These are phyloP conservation scores for Leishmania amazonensis DNA, from an alignment of 208 protist genomes.

Conservation along the genomic window DNA sequence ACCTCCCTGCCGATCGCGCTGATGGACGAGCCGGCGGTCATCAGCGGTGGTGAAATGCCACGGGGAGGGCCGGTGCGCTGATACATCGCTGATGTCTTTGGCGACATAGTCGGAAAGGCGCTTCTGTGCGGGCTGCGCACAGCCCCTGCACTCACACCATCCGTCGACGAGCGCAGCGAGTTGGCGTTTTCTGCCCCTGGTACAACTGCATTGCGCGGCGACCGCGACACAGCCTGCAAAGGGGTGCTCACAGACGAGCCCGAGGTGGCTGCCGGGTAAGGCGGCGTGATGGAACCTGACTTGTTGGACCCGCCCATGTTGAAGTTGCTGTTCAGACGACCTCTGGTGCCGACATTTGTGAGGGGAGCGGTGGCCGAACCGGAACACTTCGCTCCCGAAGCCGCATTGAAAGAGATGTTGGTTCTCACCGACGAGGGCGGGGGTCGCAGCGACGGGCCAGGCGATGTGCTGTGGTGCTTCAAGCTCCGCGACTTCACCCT, in stretches of 20 bases:
- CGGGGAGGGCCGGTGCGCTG: constrained; percentile 1
- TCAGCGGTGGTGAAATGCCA: not conserved
- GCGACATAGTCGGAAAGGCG: not conserved
- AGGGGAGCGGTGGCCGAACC: not conserved
- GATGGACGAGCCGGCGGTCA: not conserved
- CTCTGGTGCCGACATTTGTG: not conserved
- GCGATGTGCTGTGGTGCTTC: not conserved
- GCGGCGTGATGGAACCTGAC: not conserved
- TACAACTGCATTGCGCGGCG: not conserved
- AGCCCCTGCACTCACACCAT: not conserved
- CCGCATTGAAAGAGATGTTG: no score
- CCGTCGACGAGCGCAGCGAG: not conserved
- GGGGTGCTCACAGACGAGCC: not conserved
- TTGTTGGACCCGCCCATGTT: not conserved
- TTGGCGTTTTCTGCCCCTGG: not conserved
- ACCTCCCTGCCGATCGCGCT: not conserved
- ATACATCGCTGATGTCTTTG: not conserved
- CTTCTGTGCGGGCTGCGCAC: not conserved
- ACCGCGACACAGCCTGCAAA: not conserved
- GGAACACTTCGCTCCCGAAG: not conserved
- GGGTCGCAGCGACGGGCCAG: not conserved
- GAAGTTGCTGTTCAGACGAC: not conserved
- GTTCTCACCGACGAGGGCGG: not conserved
- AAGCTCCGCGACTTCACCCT: no score
- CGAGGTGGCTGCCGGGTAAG: no score